Evolutionary conservation across 2,329 filamentous ascomycete species (phyloP).

Genomic region (Fusarium tupiense): DNA sequence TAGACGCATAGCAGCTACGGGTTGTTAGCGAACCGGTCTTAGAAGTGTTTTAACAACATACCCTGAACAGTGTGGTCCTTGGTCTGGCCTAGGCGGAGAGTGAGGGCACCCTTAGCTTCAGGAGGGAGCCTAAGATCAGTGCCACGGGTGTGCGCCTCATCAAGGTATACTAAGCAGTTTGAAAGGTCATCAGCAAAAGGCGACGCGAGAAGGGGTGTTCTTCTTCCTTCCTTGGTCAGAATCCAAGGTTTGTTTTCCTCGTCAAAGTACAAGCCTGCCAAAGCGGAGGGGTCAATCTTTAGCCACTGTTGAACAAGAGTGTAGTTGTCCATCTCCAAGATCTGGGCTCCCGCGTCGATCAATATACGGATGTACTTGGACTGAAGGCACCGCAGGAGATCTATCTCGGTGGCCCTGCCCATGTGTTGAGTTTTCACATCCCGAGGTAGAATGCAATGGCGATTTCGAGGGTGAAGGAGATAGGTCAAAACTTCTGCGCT

Average conservation of each 20-base stretch:
- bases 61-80: slow-evolving; percentile 66
- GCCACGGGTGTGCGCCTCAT: slow-evolving; percentile 58
- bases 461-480: slow-evolving; percentile 63
- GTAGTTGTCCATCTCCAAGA: slow-evolving; percentile 68
- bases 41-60: too few relatives aligned
- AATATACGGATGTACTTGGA: slow-evolving; percentile 58
- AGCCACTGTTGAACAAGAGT: slow-evolving; percentile 63
- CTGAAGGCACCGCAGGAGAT: slow-evolving; percentile 46
- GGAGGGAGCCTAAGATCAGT: slow-evolving; percentile 66
- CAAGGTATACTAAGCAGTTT: slow-evolving; percentile 62
- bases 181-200: slow-evolving; percentile 34
- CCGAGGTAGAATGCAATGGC: slow-evolving; percentile 52
- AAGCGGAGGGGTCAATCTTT: slow-evolving; percentile 52
- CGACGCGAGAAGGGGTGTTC: slow-evolving; percentile 31
- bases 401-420: slow-evolving; percentile 49
- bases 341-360: slow-evolving; percentile 72
- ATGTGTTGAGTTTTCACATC: slow-evolving; percentile 50
- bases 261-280: slow-evolving; percentile 64
- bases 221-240: slow-evolving; percentile 21
- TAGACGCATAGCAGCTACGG: slow-evolving; percentile 69
- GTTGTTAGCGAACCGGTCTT: not conserved
- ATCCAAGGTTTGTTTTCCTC: slow-evolving; percentile 35
- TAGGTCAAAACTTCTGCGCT: slow-evolving; percentile 72
- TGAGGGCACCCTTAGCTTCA: slow-evolving; percentile 60
- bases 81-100: slow-evolving; percentile 64